Evolutionary conservation across 2,329 filamentous ascomycete species (phyloP).

Genomic region (Botrytis hyacinthi): DNA sequence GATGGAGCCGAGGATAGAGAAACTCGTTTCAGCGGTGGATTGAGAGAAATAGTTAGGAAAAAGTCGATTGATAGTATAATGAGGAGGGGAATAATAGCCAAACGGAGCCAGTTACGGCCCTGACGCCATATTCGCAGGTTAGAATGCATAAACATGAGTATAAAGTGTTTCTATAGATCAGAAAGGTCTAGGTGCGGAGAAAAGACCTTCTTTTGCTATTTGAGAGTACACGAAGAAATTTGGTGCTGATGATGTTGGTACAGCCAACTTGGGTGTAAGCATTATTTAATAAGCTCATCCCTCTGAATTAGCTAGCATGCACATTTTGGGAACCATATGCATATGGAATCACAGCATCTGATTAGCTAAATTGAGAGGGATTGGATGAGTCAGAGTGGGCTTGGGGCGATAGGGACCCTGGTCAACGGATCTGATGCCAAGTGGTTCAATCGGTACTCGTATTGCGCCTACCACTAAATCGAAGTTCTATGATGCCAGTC

Average conservation of each 20-base stretch:
- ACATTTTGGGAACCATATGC: neutral
- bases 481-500: no score
- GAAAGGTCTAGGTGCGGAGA: neutral
- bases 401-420: no score
- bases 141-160: neutral
- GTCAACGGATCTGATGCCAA: neutral
- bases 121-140: constrained; percentile 22
- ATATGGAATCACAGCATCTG: neutral
- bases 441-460: no score
- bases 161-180: neutral
- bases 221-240: neutral
- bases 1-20: constrained; percentile 1
- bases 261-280: neutral
- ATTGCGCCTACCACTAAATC: no score
- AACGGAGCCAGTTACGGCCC: constrained; percentile 22
- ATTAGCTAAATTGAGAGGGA: neutral
- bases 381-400: neutral
- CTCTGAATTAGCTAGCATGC: neutral
- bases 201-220: neutral
- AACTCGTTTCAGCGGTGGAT: constrained; percentile 16
- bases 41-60: constrained; percentile 9
- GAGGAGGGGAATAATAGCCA: constrained; percentile 19
- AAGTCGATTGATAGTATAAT: constrained; percentile 24
- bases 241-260: neutral
- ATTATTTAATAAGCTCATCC: no score